A percentile compares a stretch with the other conserved stretches of the same genome.
These are phyloP conservation scores for Rhexocercosporidium sp. DNA, from an alignment of 2,329 filamentous ascomycete species.

Conservation along the genomic window DNA sequence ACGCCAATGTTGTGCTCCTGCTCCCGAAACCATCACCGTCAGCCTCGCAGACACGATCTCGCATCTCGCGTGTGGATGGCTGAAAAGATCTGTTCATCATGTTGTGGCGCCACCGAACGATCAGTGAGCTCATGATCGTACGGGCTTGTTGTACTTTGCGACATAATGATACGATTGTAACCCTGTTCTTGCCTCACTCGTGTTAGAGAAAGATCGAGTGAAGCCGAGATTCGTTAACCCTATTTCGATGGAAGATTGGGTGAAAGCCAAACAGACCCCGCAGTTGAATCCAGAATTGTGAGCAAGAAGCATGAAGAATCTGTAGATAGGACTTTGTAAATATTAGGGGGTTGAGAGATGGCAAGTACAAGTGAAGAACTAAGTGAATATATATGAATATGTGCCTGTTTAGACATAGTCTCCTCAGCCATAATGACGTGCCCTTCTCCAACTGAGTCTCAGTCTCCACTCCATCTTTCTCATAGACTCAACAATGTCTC, in stretches of 20 bases:
- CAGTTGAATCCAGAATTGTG: conserved; percentile 43
- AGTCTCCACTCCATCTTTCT: neutral
- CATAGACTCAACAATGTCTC: conserved; percentile 43
- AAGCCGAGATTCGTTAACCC: conserved; percentile 45
- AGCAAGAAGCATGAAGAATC: conserved; percentile 44
- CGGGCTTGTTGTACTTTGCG: conserved; percentile 54
- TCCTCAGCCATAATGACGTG: too few species aligned
- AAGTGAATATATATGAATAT: neutral
- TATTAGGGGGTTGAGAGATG: conserved; percentile 42
- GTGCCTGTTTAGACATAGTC: too few species aligned
- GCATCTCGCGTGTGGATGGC: conserved; percentile 53
- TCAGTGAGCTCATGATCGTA: conserved; percentile 47
- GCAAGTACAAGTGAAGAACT: conserved; percentile 31
- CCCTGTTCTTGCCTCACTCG: conserved; percentile 41
- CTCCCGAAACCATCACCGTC: conserved; percentile 58
- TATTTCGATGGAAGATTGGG: conserved; percentile 52
- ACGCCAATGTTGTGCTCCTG: conserved; percentile 60
- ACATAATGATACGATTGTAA: conserved; percentile 36
- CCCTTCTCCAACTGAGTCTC: too few species aligned
- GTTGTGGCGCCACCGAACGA: conserved; percentile 44
- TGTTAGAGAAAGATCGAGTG: conserved; percentile 40
- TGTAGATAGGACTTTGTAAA: conserved; percentile 47
- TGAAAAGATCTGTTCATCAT: conserved; percentile 50
- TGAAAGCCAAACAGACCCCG: conserved; percentile 46
- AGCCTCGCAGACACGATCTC: conserved; percentile 56